phyloP scores from a whole-genome alignment of 306 rosid species.

The Alnus rubra region DNA sequence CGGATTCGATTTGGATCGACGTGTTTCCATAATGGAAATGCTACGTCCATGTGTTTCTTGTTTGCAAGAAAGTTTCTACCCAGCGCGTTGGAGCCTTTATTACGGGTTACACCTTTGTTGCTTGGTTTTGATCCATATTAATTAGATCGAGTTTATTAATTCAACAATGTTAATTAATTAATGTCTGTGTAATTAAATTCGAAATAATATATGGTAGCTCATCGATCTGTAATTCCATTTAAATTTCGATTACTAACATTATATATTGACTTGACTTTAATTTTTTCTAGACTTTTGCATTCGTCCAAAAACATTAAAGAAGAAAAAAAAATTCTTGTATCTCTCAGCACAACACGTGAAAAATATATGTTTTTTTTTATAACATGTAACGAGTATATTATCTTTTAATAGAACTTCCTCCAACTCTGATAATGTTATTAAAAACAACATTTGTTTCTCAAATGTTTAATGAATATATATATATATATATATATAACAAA shows the following conservation, averaged over 20 bases:
- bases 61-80: slow-evolving; percentile 67
- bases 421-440: too few relatives aligned
- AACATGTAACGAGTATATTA: too few relatives aligned
- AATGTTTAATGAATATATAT: too few relatives aligned
- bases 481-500: too few relatives aligned
- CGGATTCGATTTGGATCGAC: slow-evolving; percentile 41
- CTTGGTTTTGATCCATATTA: slow-evolving; percentile 42
- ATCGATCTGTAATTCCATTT: background rate
- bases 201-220: background rate
- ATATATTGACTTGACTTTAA: background rate
- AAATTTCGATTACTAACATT: background rate
- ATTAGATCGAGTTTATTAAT: background rate
- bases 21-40: slow-evolving; percentile 42
- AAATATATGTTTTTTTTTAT: too few relatives aligned
- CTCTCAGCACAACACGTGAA: too few relatives aligned
- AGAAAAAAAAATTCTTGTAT: too few relatives aligned
- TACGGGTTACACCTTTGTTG: slow-evolving; percentile 39
- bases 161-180: background rate
- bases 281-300: too few relatives aligned
- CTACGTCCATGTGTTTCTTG: slow-evolving; percentile 49
- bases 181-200: background rate
- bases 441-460: too few relatives aligned
- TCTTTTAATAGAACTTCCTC: too few relatives aligned
- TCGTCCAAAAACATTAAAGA: too few relatives aligned
- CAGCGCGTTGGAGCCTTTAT: slow-evolving; percentile 50